A percentile compares a stretch with the other conserved stretches of the same genome.
phyloP scores from a whole-genome alignment of 768 basidiomycete species.

The Boletus vinaceobasis region DNA sequence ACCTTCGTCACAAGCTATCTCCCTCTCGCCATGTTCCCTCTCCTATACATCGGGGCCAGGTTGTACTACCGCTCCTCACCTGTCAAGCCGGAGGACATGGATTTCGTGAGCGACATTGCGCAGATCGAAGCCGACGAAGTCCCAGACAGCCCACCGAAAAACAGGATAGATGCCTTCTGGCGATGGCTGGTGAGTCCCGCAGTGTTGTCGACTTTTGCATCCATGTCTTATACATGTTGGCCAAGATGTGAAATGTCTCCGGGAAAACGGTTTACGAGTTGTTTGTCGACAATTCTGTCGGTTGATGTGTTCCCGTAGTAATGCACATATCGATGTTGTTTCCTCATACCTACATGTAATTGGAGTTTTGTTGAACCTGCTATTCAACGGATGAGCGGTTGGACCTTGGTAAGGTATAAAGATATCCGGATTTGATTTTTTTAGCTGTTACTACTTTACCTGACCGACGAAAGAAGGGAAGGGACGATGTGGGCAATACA shows the following conservation, averaged over 20 bases:
- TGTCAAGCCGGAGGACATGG: conserved; percentile 63
- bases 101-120: conserved; percentile 69
- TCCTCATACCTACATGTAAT: conserved; percentile 3
- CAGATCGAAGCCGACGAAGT: conserved; percentile 68
- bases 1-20: conserved; percentile 86
- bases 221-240: background rate
- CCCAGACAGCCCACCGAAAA: conserved; percentile 71
- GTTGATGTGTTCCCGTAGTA: background rate
- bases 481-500: conserved; percentile 30
- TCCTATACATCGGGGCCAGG: conserved; percentile 64
- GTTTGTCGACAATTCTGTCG: background rate
- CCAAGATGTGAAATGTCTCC: conserved; percentile 19
- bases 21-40: conserved; percentile 66
- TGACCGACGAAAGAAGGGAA: conserved; percentile 14
- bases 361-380: background rate
- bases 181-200: conserved; percentile 61
- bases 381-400: background rate
- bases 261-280: background rate
- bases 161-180: conserved; percentile 71
- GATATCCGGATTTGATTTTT: conserved; percentile 6
- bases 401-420: background rate
- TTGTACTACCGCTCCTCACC: conserved; percentile 34
- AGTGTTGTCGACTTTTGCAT: background rate
- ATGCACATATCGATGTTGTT: conserved; percentile 3
- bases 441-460: conserved; percentile 27